Evolutionary conservation across 345 rosid species (phyloP).

Genomic region (Barbarea vulgaris): DNA sequence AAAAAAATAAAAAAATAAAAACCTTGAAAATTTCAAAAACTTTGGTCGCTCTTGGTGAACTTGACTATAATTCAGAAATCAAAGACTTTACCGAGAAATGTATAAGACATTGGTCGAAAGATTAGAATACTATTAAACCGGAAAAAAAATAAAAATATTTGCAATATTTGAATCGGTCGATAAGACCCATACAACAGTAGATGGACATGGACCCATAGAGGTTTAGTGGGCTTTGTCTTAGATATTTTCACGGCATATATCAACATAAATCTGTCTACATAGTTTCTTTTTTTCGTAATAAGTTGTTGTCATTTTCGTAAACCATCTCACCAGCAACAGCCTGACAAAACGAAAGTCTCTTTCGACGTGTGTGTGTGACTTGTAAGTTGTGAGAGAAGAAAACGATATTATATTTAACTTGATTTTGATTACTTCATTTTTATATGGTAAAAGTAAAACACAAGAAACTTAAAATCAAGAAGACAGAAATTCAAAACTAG

Average conservation of each 20-base stretch:
- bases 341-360: background rate
- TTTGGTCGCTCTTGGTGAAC: conserved; percentile 36
- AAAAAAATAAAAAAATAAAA: background rate
- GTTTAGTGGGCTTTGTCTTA: background rate
- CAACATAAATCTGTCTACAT: background rate
- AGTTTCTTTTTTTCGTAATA: background rate
- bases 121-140: background rate
- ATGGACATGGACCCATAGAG: background rate
- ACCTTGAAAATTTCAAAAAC: background rate
- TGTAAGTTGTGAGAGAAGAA: no score
- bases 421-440: no score
- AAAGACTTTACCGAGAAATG: background rate
- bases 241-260: background rate
- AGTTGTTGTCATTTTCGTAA: no score
- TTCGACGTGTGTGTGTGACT: background rate
- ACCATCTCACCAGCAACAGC: no score
- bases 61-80: conserved; percentile 7
- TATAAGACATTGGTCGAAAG: conserved; percentile 4
- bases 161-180: conserved; percentile 2
- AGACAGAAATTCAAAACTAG: background rate
- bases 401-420: background rate
- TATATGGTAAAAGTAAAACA: no score
- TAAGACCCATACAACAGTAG: background rate
- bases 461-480: background rate
- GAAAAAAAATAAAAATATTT: background rate